Conservation (phyloP, 2,329 filamentous ascomycete genomes). For the Pseudocercospora vitis region DNA sequence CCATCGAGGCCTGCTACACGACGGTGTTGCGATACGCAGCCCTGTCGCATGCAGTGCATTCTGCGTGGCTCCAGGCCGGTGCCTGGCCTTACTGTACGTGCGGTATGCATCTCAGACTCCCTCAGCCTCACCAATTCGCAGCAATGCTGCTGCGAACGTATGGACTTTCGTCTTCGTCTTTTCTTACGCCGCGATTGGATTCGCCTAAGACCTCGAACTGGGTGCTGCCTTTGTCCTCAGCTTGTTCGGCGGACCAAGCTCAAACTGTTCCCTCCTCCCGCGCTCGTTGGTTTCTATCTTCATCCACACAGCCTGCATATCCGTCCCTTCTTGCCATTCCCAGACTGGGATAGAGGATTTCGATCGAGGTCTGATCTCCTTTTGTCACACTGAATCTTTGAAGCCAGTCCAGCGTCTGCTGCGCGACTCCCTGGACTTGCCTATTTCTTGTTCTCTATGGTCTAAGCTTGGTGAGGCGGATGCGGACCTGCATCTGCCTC, state of each 20-base stretch:
- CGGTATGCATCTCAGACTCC: not conserved
- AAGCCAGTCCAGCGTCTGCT: constrained; percentile 1
- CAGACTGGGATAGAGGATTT: not conserved
- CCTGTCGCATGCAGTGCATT: constrained; percentile 1
- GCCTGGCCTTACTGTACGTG: constrained; percentile 12
- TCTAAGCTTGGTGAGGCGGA: constrained; percentile 6
- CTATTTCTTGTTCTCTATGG: not conserved
- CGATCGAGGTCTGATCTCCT: constrained; percentile 1
- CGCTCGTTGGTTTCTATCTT: constrained; percentile 2
- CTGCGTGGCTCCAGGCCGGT: constrained; percentile 4
- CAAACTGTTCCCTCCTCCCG: constrained; percentile 1
- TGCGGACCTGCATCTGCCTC: constrained; percentile 3
- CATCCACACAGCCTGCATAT: constrained; percentile 1
- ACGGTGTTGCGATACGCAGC: not conserved
- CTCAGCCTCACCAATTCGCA: constrained; percentile 3
- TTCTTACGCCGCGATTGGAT: not conserved
- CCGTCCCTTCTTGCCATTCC: not conserved
- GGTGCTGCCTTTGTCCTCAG: constrained; percentile 2
- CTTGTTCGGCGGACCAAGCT: not conserved
- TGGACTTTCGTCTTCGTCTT: not conserved
- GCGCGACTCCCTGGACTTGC: constrained; percentile 1
- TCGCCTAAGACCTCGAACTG: not conserved
- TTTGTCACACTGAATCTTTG: not conserved
- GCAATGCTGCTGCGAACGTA: constrained; percentile 7
- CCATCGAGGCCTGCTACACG: constrained; percentile 4